A percentile compares a stretch with the other conserved stretches of the same genome.
Evolutionary conservation across 495 filamentous ascomycete genomes (phyloP).

Genomic region (Trichodelitschia bisporula): DNA sequence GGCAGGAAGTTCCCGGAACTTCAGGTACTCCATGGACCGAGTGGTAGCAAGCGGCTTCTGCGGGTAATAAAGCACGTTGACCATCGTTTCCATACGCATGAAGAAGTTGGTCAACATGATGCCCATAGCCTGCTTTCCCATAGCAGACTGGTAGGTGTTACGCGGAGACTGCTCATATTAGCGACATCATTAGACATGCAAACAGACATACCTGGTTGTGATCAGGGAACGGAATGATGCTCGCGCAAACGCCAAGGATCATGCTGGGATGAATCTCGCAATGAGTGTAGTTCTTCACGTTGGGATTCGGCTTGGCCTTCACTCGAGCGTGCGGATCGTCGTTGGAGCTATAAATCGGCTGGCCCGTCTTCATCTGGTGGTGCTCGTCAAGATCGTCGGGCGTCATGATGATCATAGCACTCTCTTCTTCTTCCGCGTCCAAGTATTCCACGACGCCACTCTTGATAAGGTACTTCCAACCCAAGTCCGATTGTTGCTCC

Average conservation of each 20-base stretch:
- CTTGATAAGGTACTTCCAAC: slow-evolving; percentile 33
- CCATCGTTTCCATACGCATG: slow-evolving; percentile 97
- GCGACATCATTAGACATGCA: slow-evolving; percentile 3
- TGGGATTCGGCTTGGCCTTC: slow-evolving; percentile 57
- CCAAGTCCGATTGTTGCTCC: background rate
- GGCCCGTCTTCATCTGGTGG: slow-evolving; percentile 38
- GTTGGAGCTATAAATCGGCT: slow-evolving; percentile 32
- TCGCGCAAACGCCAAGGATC: slow-evolving; percentile 93
- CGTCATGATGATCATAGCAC: slow-evolving; percentile 96
- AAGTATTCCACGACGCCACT: slow-evolving; percentile 79
- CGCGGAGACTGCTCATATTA: slow-evolving; percentile 42
- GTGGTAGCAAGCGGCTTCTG: slow-evolving; percentile 95
- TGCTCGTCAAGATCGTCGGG: slow-evolving; percentile 66
- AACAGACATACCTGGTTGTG: slow-evolving; percentile 53
- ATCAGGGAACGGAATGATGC: slow-evolving; percentile 98
- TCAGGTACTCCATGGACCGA: slow-evolving; percentile 93
- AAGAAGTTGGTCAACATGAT: slow-evolving; percentile 92
- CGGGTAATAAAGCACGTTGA: slow-evolving; percentile 94
- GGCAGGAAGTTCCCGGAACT: slow-evolving; percentile 88
- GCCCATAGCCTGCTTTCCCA: slow-evolving; percentile 99
- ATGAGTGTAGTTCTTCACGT: slow-evolving; percentile 78
- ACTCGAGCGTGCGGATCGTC: slow-evolving; percentile 52
- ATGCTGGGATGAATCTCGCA: slow-evolving; percentile 99
- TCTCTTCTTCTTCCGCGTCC: slow-evolving; percentile 95
- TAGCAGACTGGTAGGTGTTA: slow-evolving; percentile 98